Percentiles rank a stretch among this genome's conserved stretches.
Evolutionary conservation across 1,139 yeast species (phyloP).

Genomic region (Nakaseomyces nivariensis): DNA sequence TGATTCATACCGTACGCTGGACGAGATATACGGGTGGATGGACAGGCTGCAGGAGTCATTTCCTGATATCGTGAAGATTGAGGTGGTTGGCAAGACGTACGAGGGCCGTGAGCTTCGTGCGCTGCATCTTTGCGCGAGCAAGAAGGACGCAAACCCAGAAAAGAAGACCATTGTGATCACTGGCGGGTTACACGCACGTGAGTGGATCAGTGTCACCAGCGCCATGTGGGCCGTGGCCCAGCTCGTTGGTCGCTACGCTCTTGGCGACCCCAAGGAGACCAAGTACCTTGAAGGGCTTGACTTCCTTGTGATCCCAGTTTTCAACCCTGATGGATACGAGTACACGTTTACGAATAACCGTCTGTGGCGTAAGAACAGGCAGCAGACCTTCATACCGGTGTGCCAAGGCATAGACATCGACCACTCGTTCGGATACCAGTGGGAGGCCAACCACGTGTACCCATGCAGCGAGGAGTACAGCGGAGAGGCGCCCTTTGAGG

Average conservation of each 20-base stretch:
- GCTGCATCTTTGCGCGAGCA: constrained; percentile 45
- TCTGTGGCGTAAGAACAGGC: constrained; percentile 84
- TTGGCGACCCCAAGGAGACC: constrained; percentile 25
- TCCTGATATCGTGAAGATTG: constrained; percentile 50
- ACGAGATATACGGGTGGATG: constrained; percentile 65
- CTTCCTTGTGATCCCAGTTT: constrained; percentile 68
- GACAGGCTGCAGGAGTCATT: constrained; percentile 45
- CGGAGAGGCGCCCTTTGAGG: constrained; percentile 70
- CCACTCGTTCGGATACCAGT: constrained; percentile 71
- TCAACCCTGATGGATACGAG: constrained; percentile 86
- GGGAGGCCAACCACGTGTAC: constrained; percentile 50
- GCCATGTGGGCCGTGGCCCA: constrained; percentile 53
- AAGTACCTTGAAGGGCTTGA: constrained; percentile 43
- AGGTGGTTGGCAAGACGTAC: constrained; percentile 61
- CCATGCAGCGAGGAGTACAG: constrained; percentile 80
- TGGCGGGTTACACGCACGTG: constrained; percentile 84
- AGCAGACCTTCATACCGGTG: constrained; percentile 52
- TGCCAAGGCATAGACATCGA: constrained; percentile 84
- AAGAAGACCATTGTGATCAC: constrained; percentile 66
- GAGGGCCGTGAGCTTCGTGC: constrained; percentile 66
- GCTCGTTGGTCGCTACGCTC: constrained; percentile 36
- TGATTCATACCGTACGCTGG: constrained; percentile 57
- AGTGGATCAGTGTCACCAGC: constrained; percentile 75
- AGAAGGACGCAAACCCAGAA: constrained; percentile 37
- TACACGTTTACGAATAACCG: constrained; percentile 75